A percentile compares a stretch with the other conserved stretches of the same genome.
phyloP scores from a whole-genome alignment of 176 grass and related monocot species.

The bread wheat (Triticum aestivum) region IWGSC_CS_RefSeq_v2.1 NC_057806.1:329213589-329214088 shows the following conservation, averaged over 20 bases:
- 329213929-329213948: neutral
- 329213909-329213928: neutral
- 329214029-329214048: slow-evolving; percentile 4
- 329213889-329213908: neutral
- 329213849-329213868: neutral
- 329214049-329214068: neutral
- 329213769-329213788: neutral
- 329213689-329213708: slow-evolving; percentile 4
- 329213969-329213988: neutral
- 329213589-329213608: neutral
- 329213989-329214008: neutral
- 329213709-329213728: neutral
- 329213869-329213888: neutral
- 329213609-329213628: neutral
- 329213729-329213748: neutral
- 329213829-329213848: neutral
- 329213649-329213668: neutral
- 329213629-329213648: neutral
- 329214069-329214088: slow-evolving; percentile 35
- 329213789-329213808: neutral
- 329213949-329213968: neutral
- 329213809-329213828: neutral
- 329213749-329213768: neutral
- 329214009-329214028: neutral
- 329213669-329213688: neutral